phyloP scores from a whole-genome alignment of 2,329 filamentous ascomycete species.

The Macrophomina phaseolina region DNA sequence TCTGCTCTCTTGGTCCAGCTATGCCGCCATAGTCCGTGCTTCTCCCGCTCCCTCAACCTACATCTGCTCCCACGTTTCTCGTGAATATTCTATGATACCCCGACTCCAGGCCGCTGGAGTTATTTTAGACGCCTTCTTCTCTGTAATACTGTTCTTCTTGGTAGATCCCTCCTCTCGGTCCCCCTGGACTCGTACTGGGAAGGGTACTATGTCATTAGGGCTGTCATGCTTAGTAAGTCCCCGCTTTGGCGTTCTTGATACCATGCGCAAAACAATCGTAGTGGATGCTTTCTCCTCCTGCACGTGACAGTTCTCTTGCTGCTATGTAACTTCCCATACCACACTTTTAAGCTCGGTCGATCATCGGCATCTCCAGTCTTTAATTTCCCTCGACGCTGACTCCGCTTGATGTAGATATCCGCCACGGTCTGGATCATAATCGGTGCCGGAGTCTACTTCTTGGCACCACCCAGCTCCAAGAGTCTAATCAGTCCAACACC shows the following conservation, averaged over 20 bases:
- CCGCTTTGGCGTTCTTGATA: not conserved
- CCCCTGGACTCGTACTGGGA: not conserved
- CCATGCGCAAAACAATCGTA: not conserved
- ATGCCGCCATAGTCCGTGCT: not conserved
- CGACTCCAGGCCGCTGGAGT: conserved; percentile 40
- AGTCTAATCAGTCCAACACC: conserved; percentile 4
- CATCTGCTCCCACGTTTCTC: conserved; percentile 10
- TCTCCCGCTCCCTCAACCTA: conserved; percentile 10
- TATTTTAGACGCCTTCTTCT: conserved; percentile 38
- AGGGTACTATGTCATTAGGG: not conserved
- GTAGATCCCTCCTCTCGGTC: not conserved
- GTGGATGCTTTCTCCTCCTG: no score
- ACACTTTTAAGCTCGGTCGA: no score
- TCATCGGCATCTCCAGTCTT: not conserved
- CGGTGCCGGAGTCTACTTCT: not conserved
- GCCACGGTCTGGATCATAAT: conserved; percentile 1
- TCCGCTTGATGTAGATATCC: not conserved
- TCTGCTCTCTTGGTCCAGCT: conserved; percentile 14
- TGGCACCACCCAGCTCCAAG: not conserved
- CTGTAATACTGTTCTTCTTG: conserved; percentile 34
- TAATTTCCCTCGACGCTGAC: not conserved
- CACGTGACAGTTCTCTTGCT: no score
- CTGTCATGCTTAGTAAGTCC: conserved; percentile 13
- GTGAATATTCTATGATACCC: conserved; percentile 34
- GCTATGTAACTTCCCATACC: no score